Percentiles rank a stretch among this genome's conserved stretches.
Evolutionary conservation across 225 moss, liverwort and hornwort genomes (phyloP).

Genomic region (Straminergon stramineum): DNA sequence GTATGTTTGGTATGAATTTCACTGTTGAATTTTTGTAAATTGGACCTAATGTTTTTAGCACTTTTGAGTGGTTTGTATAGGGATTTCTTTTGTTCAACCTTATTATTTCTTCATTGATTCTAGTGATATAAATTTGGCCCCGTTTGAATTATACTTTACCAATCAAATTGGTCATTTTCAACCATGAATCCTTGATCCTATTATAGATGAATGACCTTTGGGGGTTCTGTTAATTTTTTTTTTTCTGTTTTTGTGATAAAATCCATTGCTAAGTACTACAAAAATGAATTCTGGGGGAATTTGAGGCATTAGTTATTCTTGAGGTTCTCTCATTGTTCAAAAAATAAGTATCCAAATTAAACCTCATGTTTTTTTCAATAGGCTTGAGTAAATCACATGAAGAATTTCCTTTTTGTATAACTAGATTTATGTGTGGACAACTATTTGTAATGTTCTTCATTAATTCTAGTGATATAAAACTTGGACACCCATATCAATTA

Average conservation of each 20-base stretch:
- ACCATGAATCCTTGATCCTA: neutral
- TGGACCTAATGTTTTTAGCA: neutral
- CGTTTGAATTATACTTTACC: neutral
- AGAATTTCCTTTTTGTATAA: neutral
- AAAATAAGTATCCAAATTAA: neutral
- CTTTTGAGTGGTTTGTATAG: neutral
- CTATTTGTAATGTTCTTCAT: neutral
- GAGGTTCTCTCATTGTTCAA: too few relatives aligned
- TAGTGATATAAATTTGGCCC: too few relatives aligned
- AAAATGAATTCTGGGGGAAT: neutral
- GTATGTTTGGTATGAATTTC: conserved; percentile 26
- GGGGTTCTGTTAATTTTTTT: neutral
- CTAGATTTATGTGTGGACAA: neutral
- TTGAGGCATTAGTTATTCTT: neutral
- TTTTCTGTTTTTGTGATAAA: neutral
- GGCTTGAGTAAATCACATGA: neutral
- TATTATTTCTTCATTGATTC: neutral
- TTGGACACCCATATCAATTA: fast-evolving
- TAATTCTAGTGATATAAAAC: neutral
- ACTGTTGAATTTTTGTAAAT: neutral
- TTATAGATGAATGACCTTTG: neutral
- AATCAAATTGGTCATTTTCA: neutral
- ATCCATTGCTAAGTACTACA: neutral
- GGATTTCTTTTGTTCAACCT: neutral
- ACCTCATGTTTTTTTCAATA: neutral